phyloP scores from a whole-genome alignment of 768 basidiomycete genomes.

The Cyclocybe cylindracea region DNA sequence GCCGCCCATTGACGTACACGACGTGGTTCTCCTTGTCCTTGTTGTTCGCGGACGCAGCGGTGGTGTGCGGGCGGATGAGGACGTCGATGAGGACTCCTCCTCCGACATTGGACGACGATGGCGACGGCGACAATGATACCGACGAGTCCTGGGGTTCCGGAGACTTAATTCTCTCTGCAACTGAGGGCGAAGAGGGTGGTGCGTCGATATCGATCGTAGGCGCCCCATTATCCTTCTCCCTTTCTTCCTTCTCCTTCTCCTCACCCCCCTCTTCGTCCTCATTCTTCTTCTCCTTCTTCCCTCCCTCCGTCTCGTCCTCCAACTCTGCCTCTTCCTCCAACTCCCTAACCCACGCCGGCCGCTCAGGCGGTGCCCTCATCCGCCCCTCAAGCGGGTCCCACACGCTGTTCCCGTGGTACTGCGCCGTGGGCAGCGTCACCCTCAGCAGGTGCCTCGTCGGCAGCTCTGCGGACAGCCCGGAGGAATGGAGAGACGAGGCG shows the following conservation, averaged over 20 bases:
- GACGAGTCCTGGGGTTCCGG: too few species aligned
- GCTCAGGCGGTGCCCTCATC: conserved; percentile 55
- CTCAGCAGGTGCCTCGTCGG: conserved; percentile 77
- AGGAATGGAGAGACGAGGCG: conserved; percentile 79
- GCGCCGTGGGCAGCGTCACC: conserved; percentile 80
- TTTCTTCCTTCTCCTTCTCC: conserved; percentile 17
- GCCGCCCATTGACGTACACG: conserved; percentile 44
- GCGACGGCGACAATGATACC: background rate
- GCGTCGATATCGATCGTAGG: conserved; percentile 4
- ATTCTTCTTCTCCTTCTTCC: conserved; percentile 47
- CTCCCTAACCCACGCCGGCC: conserved; percentile 74
- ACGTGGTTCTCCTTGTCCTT: conserved; percentile 18
- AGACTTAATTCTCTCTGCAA: background rate
- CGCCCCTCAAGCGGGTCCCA: conserved; percentile 82
- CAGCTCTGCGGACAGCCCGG: conserved; percentile 50
- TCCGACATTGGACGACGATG: background rate
- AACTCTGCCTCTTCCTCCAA: too few species aligned
- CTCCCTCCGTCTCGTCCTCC: conserved; percentile 41
- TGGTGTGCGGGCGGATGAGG: background rate
- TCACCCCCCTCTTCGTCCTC: conserved; percentile 1
- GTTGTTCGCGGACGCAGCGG: too few species aligned
- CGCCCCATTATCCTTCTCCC: conserved; percentile 26
- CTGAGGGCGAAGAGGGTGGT: background rate
- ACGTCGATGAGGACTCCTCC: conserved; percentile 10
- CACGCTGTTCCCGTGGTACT: conserved; percentile 74